Conservation (phyloP, 2,329 filamentous ascomycete species). For the Basipetospora sp. region DNA sequence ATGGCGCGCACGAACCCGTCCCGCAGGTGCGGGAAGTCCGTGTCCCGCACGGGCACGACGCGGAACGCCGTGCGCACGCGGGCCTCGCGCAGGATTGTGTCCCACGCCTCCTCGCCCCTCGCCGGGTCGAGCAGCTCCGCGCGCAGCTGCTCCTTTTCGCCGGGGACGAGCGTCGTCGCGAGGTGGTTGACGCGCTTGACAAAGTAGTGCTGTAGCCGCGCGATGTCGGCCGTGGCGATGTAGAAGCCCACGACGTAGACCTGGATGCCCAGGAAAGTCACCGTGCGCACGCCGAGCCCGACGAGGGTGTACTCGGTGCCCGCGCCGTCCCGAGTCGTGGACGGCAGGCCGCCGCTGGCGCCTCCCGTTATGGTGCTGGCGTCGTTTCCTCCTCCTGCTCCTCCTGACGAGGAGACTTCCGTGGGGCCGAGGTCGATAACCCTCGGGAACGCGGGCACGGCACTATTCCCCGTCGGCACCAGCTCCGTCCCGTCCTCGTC, state of each 20-base stretch:
- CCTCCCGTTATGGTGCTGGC: no score
- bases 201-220: slow-evolving; percentile 62
- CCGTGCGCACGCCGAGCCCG: slow-evolving; percentile 73
- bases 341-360: slow-evolving; percentile 24
- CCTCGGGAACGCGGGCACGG: slow-evolving; percentile 66
- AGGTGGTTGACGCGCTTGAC: slow-evolving; percentile 60
- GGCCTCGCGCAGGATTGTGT: slow-evolving; percentile 48
- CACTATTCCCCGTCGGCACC: slow-evolving; percentile 57
- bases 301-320: slow-evolving; percentile 70
- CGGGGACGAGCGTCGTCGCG: slow-evolving; percentile 69
- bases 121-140: slow-evolving; percentile 53
- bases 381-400: no score
- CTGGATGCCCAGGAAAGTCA: slow-evolving; percentile 77
- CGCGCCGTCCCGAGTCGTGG: slow-evolving; percentile 19
- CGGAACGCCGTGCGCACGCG: slow-evolving; percentile 65
- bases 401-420: no score
- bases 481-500: slow-evolving; percentile 22
- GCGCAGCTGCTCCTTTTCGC: slow-evolving; percentile 63
- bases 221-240: slow-evolving; percentile 69
- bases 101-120: slow-evolving; percentile 60
- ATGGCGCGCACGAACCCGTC: slow-evolving; percentile 85
- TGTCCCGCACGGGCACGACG: slow-evolving; percentile 81
- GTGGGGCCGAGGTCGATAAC: slow-evolving; percentile 51
- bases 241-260: slow-evolving; percentile 94
- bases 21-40: slow-evolving; percentile 81